Conservation (phyloP, 768 basidiomycete species). For the Tephrocybe sp. region DNA sequence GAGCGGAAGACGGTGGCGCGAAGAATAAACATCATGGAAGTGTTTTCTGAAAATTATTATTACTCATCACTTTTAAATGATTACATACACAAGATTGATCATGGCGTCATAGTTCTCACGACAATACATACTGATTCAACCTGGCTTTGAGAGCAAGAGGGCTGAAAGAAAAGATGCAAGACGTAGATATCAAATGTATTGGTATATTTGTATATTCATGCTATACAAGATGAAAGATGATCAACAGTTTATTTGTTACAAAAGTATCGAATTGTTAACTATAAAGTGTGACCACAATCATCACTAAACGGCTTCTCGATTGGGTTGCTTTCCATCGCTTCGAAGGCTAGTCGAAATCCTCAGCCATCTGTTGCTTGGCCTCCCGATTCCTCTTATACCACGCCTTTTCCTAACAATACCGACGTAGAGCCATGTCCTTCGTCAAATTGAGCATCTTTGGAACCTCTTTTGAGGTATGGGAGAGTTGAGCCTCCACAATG, state of each 20-base stretch:
- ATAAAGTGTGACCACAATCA: slow-evolving; percentile 2
- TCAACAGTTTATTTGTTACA: too few species aligned
- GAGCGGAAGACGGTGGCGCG: slow-evolving; percentile 41
- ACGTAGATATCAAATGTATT: too few species aligned
- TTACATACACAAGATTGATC: neutral
- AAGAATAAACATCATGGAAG: slow-evolving; percentile 42
- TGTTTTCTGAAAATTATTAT: slow-evolving; percentile 4
- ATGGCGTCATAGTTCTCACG: slow-evolving; percentile 16
- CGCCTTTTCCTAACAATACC: slow-evolving; percentile 3
- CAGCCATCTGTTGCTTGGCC: slow-evolving; percentile 10
- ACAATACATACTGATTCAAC: neutral
- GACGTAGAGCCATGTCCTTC: slow-evolving; percentile 67
- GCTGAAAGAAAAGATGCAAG: too few species aligned
- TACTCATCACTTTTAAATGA: too few species aligned
- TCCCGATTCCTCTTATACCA: neutral
- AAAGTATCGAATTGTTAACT: neutral
- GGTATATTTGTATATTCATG: too few species aligned
- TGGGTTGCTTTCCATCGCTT: slow-evolving; percentile 7
- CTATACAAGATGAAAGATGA: too few species aligned
- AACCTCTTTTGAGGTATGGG: slow-evolving; percentile 88
- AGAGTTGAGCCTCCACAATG: slow-evolving; percentile 11
- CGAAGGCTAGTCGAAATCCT: slow-evolving; percentile 21
- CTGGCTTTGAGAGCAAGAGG: too few species aligned
- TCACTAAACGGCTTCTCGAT: neutral
- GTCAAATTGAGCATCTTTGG: slow-evolving; percentile 99